Conservation (phyloP, 495 filamentous ascomycete species). For the Bryoglossum gracile region DNA sequence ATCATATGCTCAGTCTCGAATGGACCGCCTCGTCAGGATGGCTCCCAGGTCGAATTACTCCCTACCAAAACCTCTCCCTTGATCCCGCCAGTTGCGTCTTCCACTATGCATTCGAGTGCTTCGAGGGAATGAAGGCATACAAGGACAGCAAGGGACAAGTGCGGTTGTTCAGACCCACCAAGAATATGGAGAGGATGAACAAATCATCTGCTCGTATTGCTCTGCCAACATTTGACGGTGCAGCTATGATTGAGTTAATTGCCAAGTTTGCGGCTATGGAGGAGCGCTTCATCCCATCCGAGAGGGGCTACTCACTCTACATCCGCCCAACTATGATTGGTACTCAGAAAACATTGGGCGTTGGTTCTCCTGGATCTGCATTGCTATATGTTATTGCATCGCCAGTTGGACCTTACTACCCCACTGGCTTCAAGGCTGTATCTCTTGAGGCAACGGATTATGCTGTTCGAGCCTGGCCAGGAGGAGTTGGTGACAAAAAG, state of each 20-base stretch:
- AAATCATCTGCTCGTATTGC: constrained; percentile 85
- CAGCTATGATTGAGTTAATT: constrained; percentile 71
- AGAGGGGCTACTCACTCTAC: constrained; percentile 85
- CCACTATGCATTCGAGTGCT: constrained; percentile 95
- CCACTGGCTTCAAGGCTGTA: constrained; percentile 93
- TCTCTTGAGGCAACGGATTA: constrained; percentile 90
- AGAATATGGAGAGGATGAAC: constrained; percentile 92
- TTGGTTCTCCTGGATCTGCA: constrained; percentile 83
- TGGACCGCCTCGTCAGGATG: constrained; percentile 81
- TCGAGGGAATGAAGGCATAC: constrained; percentile 99
- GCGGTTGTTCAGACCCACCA: constrained; percentile 88
- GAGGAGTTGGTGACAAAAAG: constrained; percentile 95
- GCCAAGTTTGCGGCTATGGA: constrained; percentile 71
- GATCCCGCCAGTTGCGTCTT: constrained; percentile 96
- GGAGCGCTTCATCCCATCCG: constrained; percentile 77
- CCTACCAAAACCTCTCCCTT: constrained; percentile 94
- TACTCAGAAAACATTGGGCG: constrained; percentile 86
- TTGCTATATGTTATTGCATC: constrained; percentile 92
- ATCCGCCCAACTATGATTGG: constrained; percentile 95
- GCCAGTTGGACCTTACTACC: constrained; percentile 96
- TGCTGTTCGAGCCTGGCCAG: constrained; percentile 95
- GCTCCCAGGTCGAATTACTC: constrained; percentile 71
- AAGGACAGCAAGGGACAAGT: constrained; percentile 66
- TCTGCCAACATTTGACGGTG: constrained; percentile 70
- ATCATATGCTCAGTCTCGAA: constrained; percentile 95